Percentiles rank a stretch among this genome's conserved stretches.
Evolutionary conservation across 176 grass and related monocot genomes (phyloP).

Genomic region (Carex parvula): DNA sequence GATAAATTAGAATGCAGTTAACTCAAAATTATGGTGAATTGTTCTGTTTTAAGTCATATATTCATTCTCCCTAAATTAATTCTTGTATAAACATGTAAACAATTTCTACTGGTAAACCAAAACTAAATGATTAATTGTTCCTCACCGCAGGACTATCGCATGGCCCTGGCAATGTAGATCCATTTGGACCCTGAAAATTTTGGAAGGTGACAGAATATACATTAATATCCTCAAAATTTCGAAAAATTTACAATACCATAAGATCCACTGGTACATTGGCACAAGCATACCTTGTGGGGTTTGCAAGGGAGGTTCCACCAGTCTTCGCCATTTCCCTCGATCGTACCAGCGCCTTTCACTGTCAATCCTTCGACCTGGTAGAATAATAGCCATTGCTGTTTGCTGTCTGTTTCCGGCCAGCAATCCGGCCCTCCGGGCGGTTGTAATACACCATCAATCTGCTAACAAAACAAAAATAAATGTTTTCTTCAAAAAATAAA

Average conservation of each 20-base stretch:
- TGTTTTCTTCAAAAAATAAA: background rate
- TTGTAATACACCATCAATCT: slow-evolving; percentile 81
- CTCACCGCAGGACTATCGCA: slow-evolving; percentile 87
- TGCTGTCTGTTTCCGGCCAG: slow-evolving; percentile 72
- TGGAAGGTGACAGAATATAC: slow-evolving; percentile 3
- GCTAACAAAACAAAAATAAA: background rate
- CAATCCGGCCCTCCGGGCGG: slow-evolving; percentile 69
- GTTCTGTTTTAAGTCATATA: too few species aligned
- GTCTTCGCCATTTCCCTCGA: slow-evolving; percentile 79
- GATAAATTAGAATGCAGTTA: background rate
- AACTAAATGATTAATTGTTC: background rate
- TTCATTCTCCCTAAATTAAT: too few species aligned
- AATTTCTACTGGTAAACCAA: background rate
- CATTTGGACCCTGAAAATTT: slow-evolving; percentile 60
- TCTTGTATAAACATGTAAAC: too few species aligned
- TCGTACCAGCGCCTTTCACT: slow-evolving; percentile 61
- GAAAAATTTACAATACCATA: background rate
- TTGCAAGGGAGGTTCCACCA: slow-evolving; percentile 98
- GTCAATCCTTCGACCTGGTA: slow-evolving; percentile 61
- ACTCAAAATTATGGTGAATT: too few species aligned
- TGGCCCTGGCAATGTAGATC: slow-evolving; percentile 71
- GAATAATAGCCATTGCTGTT: slow-evolving; percentile 79
- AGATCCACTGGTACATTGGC: background rate
- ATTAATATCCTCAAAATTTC: background rate
- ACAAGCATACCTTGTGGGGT: slow-evolving; percentile 66